Evolutionary conservation across 345 rosid genomes (phyloP), one percentile per base, ranked within the genome.

Genomic region (Orychophragmus violaceus): DNA sequence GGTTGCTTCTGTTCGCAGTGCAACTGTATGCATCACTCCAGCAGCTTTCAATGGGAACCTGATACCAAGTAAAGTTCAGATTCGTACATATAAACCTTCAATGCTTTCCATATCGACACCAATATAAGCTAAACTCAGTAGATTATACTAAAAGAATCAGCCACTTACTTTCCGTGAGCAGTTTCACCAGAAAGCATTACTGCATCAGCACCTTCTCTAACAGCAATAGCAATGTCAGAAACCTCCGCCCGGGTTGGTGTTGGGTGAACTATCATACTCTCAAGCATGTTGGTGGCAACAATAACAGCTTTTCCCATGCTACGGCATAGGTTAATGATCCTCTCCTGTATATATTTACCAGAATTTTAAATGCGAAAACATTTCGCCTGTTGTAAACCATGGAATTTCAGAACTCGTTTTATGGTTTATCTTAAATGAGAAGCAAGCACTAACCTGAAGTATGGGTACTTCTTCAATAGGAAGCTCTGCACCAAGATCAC

Each of bases 401-500:
- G 35, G 36, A 74, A 48, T 62, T 51, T 41, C 29, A 69, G 9
- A 72, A 44, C 28, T 11, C 2, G 4, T 45, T 46, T 12, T 46
- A 8, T 52, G 16, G 62, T 36, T 52, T 25, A 36, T 66, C 68
- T 33, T 19, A 57, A 57, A 42, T 57, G 23, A 29, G 66, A 72
- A 56, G 72, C 63, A 73, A 44, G 41, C 28, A 33, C 70, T 64
- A 51, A 90, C 99, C 95, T 94, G 99, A 72, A 94, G 79, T 80
- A 94, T 91, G 55, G 99, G 99, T 59, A 94, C 99, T 81, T 90
- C 99, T 83, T 94, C 99, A 39, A 94, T 88, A 23, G 99, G 99
- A 72, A 94, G 99, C 85, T 94, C 99, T 53, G 99, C 97, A 66
- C 99, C 99, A 78, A 94, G 99, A 83, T 94, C 99, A 78, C 99